Percentiles rank a stretch among this genome's conserved stretches.
phyloP scores from a whole-genome alignment of 352 stramenopile genomes.

The Phytophthora sojae region DNA sequence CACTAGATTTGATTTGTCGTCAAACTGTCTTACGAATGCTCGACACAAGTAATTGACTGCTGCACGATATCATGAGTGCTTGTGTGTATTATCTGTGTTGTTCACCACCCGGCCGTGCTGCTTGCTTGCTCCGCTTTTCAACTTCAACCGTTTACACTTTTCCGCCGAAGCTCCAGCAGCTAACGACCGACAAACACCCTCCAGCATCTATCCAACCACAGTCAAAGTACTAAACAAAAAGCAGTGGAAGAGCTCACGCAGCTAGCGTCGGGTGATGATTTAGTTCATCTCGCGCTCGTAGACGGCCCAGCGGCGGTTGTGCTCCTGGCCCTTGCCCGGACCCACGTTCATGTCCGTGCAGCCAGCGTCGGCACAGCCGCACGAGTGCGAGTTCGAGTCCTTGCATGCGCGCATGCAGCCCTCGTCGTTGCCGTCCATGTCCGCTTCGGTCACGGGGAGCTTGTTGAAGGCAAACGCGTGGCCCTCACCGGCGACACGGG shows the following conservation, averaged over 20 bases:
- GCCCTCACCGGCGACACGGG: constrained; percentile 77
- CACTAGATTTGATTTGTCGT: too few relatives aligned
- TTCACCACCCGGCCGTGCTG: constrained; percentile 18
- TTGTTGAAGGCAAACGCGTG: constrained; percentile 93
- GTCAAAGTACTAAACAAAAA: constrained; percentile 35
- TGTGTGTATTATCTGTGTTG: constrained; percentile 34
- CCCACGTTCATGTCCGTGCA: constrained; percentile 78
- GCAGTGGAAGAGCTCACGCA: constrained; percentile 10
- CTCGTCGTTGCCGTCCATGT: constrained; percentile 82
- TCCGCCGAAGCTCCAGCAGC: constrained; percentile 19
- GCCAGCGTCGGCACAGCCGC: constrained; percentile 85
- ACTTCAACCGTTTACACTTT: constrained; percentile 36
- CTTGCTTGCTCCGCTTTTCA: constrained; percentile 21
- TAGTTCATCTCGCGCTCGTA: constrained; percentile 74
- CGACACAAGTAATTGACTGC: too few relatives aligned
- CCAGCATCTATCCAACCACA: constrained; percentile 39
- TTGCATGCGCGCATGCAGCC: constrained; percentile 83
- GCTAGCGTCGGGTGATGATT: constrained; percentile 2
- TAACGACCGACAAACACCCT: constrained; percentile 17
- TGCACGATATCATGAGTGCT: constrained; percentile 20
- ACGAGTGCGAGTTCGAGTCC: constrained; percentile 79
- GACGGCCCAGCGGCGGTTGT: constrained; percentile 91
- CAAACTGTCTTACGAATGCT: too few relatives aligned
- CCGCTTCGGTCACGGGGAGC: constrained; percentile 64
- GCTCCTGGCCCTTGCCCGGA: constrained; percentile 81